Conservation (phyloP, 2,329 filamentous ascomycete genomes). For the Fusarium palustre region DNA sequence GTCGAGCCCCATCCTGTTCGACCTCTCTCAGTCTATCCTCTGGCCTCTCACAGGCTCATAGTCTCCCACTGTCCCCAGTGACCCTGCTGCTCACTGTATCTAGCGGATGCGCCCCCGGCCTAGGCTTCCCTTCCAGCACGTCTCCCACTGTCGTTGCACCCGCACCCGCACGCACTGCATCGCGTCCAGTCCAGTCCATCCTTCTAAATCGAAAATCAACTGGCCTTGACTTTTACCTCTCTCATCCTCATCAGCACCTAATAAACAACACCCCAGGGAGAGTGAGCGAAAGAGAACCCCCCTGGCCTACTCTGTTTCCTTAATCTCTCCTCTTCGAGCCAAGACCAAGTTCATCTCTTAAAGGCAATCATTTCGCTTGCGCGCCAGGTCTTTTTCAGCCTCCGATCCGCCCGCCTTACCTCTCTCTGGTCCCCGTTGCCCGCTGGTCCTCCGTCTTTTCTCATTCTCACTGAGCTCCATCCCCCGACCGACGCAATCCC, state of each 20-base stretch:
- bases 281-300: slow-evolving; percentile 16
- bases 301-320: slow-evolving; percentile 42
- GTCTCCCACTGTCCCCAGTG: slow-evolving; percentile 31
- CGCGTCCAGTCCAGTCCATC: slow-evolving; percentile 25
- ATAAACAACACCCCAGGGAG: slow-evolving; percentile 18
- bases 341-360: slow-evolving; percentile 55
- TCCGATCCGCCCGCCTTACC: slow-evolving; percentile 55
- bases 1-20: slow-evolving; percentile 39
- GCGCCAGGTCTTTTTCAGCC: slow-evolving; percentile 58
- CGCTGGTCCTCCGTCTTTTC: slow-evolving; percentile 43
- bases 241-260: slow-evolving; percentile 17
- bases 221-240: slow-evolving; percentile 1
- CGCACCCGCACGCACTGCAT: slow-evolving; percentile 19
- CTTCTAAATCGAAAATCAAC: slow-evolving; percentile 8
- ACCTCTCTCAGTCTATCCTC: slow-evolving; percentile 21
- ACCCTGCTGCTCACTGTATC: slow-evolving; percentile 38
- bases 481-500: slow-evolving; percentile 46
- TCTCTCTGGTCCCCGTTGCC: slow-evolving; percentile 42
- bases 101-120: slow-evolving; percentile 37
- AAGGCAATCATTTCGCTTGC: slow-evolving; percentile 66
- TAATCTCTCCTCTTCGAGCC: slow-evolving; percentile 49
- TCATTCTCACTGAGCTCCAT: slow-evolving; percentile 49
- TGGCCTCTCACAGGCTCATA: slow-evolving; percentile 23
- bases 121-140: slow-evolving; percentile 28
- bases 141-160: slow-evolving; percentile 26